Evolutionary conservation across 768 basidiomycete species (phyloP).

Genomic region (Pholiota molesta): DNA sequence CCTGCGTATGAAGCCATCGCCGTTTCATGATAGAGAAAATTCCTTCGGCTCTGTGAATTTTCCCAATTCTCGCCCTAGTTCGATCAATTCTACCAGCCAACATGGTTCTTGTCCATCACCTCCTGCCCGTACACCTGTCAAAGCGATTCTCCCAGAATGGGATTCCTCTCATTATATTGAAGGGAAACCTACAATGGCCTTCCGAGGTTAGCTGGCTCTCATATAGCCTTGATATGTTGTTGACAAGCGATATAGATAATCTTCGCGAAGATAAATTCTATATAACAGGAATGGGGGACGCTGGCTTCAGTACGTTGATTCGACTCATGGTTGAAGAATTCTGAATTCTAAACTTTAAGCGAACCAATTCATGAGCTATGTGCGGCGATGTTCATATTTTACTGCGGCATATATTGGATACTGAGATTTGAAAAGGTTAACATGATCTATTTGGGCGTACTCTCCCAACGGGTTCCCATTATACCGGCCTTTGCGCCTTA

Average conservation of each 20-base stretch:
- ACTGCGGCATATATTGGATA: not conserved
- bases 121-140: not conserved
- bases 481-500: constrained; percentile 50
- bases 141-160: not conserved
- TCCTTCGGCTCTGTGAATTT: not conserved
- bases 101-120: not conserved
- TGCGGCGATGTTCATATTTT: constrained; percentile 17
- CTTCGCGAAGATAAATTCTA: constrained; percentile 29
- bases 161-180: not conserved
- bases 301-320: constrained; percentile 52
- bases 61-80: not conserved
- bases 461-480: constrained; percentile 49
- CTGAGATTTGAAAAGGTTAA: constrained; percentile 36
- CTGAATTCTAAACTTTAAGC: constrained; percentile 23
- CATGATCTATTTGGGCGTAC: constrained; percentile 46
- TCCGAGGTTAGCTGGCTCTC: not conserved
- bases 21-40: not conserved
- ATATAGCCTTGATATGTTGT: not conserved
- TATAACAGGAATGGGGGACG: constrained; percentile 57
- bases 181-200: not conserved
- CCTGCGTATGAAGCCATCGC: not conserved
- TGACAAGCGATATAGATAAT: not conserved
- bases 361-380: constrained; percentile 39
- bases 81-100: not conserved
- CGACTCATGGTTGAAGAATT: not conserved